These are phyloP conservation scores for Cryptosporidium xiaoi DNA, from an alignment of 169 alveolate species.

Conservation along the genomic window DNA sequence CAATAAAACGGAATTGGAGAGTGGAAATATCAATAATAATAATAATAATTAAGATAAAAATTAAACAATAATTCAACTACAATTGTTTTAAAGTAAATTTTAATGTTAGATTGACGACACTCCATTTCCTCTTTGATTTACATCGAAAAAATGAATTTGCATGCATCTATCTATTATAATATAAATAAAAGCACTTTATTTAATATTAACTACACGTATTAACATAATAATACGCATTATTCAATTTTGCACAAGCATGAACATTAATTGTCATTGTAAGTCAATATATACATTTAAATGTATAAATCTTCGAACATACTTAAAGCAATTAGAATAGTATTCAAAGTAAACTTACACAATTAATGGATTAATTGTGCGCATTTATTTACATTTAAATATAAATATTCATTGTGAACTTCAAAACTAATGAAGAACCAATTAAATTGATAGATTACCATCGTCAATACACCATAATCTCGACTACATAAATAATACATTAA, in stretches of 20 bases:
- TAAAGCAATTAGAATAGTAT: not conserved
- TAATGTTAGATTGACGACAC: no score
- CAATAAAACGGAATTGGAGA: conserved; percentile 1
- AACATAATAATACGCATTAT: not conserved
- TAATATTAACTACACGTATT: not conserved
- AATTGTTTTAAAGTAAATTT: no score
- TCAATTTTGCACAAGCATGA: conserved; percentile 69
- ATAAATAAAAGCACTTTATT: conserved; percentile 4
- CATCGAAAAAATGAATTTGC: no score
- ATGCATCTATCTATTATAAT: conserved; percentile 2
- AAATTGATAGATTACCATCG: no score
- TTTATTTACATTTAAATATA: not conserved
- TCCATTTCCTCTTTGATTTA: no score
- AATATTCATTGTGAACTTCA: no score
- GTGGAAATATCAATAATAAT: not conserved
- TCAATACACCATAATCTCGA: no score
- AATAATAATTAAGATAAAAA: not conserved
- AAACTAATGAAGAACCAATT: no score
- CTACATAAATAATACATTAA: no score
- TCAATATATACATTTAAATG: not conserved
- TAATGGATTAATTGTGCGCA: conserved; percentile 72
- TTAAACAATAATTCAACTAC: no score
- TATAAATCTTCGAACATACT: not conserved
- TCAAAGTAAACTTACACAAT: conserved; percentile 24
- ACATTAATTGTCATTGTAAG: conserved; percentile 59